Percentiles rank a stretch among this genome's conserved stretches.
Evolutionary conservation across 2,329 filamentous ascomycete species (phyloP).

Genomic region (Allantophomopsis lycopodina): DNA sequence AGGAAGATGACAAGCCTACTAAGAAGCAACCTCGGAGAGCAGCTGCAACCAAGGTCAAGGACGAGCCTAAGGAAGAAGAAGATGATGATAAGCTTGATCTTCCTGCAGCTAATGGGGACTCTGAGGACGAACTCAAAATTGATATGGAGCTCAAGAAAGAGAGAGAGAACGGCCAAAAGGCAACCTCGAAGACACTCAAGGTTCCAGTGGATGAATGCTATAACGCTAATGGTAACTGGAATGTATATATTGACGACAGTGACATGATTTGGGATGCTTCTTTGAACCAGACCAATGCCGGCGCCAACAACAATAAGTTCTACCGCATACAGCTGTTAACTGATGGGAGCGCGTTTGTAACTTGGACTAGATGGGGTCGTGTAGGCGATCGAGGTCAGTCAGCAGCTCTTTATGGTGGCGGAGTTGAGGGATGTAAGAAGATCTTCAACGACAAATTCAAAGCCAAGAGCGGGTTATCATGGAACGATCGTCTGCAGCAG

Average conservation of each 20-base stretch:
- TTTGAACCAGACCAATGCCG: slow-evolving; percentile 63
- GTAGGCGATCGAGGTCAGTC: slow-evolving; percentile 48
- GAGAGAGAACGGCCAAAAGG: no score
- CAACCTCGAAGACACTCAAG: no score
- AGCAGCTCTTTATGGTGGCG: slow-evolving; percentile 26
- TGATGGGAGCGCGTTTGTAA: slow-evolving; percentile 29
- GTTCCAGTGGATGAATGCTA: no score
- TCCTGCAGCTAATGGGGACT: no score
- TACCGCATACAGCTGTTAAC: slow-evolving; percentile 53
- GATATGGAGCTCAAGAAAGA: no score
- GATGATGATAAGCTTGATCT: no score
- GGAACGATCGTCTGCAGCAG: slow-evolving; percentile 34
- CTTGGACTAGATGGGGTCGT: slow-evolving; percentile 73
- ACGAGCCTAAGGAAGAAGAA: no score
- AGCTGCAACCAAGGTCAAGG: no score
- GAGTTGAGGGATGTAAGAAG: slow-evolving; percentile 27
- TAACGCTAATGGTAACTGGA: no score
- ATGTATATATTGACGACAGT: slow-evolving; percentile 51
- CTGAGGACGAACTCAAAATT: no score
- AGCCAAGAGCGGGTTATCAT: slow-evolving; percentile 42
- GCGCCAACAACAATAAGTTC: slow-evolving; percentile 71
- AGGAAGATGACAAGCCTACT: no score
- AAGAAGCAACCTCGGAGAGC: no score
- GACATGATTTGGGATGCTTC: slow-evolving; percentile 66
- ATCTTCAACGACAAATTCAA: slow-evolving; percentile 49